Percentiles rank a stretch among this genome's conserved stretches.
phyloP scores from a whole-genome alignment of 1,139 yeast species.

The Kluyveromyces sp. region DNA sequence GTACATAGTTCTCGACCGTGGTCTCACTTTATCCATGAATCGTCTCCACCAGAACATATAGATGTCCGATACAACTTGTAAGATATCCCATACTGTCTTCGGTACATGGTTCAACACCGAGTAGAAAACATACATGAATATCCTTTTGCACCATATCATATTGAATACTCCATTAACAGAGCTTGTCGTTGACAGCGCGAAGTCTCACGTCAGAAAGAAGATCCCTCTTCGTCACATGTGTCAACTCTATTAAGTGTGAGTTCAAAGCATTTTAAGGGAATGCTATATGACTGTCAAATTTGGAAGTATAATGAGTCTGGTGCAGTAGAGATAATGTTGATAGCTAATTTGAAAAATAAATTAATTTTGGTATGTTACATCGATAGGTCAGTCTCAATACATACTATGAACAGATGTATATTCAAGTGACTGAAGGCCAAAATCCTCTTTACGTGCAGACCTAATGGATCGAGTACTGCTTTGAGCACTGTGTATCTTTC shows the following conservation, averaged over 20 bases:
- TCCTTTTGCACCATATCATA: conserved; percentile 12
- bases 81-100: conserved; percentile 50
- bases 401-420: too few relatives aligned
- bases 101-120: conserved; percentile 47
- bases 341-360: background rate
- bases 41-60: conserved; percentile 48
- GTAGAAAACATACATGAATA: conserved; percentile 23
- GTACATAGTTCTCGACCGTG: conserved; percentile 27
- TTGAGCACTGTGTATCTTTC: background rate
- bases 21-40: conserved; percentile 26
- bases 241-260: background rate
- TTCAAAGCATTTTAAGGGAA: background rate
- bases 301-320: background rate
- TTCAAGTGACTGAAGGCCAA: too few relatives aligned
- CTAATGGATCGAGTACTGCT: background rate
- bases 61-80: conserved; percentile 55
- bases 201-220: too few relatives aligned
- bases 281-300: too few relatives aligned
- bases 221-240: too few relatives aligned
- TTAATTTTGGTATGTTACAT: background rate
- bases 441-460: background rate
- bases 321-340: background rate
- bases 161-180: background rate
- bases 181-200: too few relatives aligned
- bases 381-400: background rate